phyloP scores from a whole-genome alignment of 768 basidiomycete genomes.

The Mycena capillaripes region DNA sequence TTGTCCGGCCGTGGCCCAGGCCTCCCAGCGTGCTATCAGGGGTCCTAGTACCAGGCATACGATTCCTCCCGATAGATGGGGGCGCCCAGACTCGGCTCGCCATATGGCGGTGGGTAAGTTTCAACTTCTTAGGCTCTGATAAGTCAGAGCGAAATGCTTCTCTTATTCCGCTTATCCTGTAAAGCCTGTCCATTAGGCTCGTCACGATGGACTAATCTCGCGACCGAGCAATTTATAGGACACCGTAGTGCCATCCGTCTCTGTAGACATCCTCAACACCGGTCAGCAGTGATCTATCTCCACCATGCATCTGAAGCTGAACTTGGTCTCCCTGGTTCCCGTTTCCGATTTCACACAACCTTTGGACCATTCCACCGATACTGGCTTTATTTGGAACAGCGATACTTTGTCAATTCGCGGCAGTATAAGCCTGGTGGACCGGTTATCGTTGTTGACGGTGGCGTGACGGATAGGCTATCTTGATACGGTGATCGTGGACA shows the following conservation, averaged over 20 bases:
- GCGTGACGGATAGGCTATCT: slow-evolving; percentile 76
- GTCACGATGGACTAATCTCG: background rate
- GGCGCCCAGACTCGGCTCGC: slow-evolving; percentile 24
- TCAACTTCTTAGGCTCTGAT: slow-evolving; percentile 13
- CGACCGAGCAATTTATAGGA: slow-evolving; percentile 5
- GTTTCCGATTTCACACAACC: slow-evolving; percentile 76
- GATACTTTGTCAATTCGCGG: slow-evolving; percentile 92
- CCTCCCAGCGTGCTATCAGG: no score
- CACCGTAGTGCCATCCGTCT: background rate
- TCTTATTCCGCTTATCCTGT: slow-evolving; percentile 17
- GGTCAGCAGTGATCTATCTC: slow-evolving; percentile 18
- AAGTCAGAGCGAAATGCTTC: slow-evolving; percentile 11
- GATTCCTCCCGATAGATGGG: slow-evolving; percentile 13
- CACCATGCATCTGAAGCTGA: slow-evolving; percentile 30
- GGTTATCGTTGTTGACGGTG: slow-evolving; percentile 92
- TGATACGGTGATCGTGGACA: slow-evolving; percentile 88
- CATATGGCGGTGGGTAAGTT: slow-evolving; percentile 21
- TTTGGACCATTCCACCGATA: slow-evolving; percentile 81
- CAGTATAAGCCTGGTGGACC: slow-evolving; percentile 86
- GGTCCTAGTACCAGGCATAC: no score
- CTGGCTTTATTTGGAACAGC: slow-evolving; percentile 79
- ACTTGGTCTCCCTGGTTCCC: slow-evolving; percentile 20
- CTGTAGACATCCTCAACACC: slow-evolving; percentile 18
- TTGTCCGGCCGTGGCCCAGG: no score
- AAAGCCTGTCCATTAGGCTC: background rate